A percentile compares a stretch with the other conserved stretches of the same genome.
These are phyloP conservation scores for Amanita rimosa DNA, from an alignment of 768 basidiomycete genomes.

Conservation along the genomic window DNA sequence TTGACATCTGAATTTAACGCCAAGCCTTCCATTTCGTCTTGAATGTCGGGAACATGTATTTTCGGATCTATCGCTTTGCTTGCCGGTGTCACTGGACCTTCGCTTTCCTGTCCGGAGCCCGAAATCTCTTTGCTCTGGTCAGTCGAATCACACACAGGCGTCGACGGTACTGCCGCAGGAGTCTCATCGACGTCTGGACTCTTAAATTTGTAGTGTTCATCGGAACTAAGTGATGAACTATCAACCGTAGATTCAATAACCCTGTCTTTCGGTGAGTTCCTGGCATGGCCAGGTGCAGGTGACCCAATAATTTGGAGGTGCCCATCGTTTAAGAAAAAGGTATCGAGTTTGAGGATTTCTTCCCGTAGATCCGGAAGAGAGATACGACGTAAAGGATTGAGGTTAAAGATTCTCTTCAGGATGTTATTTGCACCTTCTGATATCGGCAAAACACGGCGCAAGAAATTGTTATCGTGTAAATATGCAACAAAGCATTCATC, in stretches of 20 bases:
- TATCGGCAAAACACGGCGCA: slow-evolving; percentile 62
- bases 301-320: background rate
- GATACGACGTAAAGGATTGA: slow-evolving; percentile 52
- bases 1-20: background rate
- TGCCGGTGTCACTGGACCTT: slow-evolving; percentile 38
- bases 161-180: background rate
- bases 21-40: slow-evolving; percentile 23
- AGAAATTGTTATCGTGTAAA: slow-evolving; percentile 49
- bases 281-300: background rate
- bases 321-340: slow-evolving; percentile 38
- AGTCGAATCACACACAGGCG: background rate
- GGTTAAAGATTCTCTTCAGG: slow-evolving; percentile 61
- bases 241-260: background rate
- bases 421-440: slow-evolving; percentile 53
- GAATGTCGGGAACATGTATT: slow-evolving; percentile 31
- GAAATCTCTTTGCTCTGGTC: too few relatives aligned
- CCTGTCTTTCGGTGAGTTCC: slow-evolving; percentile 2
- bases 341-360: slow-evolving; percentile 41
- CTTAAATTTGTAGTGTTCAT: slow-evolving; percentile 20
- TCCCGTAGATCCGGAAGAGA: slow-evolving; percentile 49
- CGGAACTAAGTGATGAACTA: slow-evolving; percentile 15
- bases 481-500: slow-evolving; percentile 63
- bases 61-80: slow-evolving; percentile 28
- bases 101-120: slow-evolving; percentile 24
- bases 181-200: slow-evolving; percentile 11